A percentile compares a stretch with the other conserved stretches of the same genome.
Conservation (phyloP, 176 grass and related monocot genomes). For the Oryza australiensis region DNA sequence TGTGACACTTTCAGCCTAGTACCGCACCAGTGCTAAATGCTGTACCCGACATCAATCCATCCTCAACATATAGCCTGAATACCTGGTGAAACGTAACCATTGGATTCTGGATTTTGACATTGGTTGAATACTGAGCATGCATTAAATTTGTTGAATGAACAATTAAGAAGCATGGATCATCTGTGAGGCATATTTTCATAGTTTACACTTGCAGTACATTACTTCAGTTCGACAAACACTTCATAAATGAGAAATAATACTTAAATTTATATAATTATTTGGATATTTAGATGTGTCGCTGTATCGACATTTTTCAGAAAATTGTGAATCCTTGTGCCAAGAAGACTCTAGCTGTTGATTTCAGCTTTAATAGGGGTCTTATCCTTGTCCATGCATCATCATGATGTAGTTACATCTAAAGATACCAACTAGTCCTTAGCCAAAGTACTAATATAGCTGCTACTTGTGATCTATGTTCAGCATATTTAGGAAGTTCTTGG, state of each 20-base stretch:
- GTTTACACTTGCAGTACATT: background rate
- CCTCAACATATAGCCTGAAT: background rate
- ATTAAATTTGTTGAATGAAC: background rate
- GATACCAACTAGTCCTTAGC: background rate
- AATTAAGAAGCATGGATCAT: background rate
- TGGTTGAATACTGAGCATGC: background rate
- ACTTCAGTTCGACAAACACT: no score
- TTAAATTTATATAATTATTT: no score
- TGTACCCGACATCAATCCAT: background rate
- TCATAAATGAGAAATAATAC: no score
- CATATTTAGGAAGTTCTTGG: conserved; percentile 16
- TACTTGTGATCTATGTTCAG: conserved; percentile 20
- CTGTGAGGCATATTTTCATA: background rate
- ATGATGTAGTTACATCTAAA: background rate
- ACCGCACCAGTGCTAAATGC: background rate
- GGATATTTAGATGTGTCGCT: no score
- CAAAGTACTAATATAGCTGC: conserved; percentile 21
- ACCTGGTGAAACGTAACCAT: background rate
- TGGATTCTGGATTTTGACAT: background rate
- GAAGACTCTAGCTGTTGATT: no score
- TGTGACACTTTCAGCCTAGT: background rate
- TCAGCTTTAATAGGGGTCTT: no score
- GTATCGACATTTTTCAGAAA: no score
- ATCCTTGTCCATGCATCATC: background rate
- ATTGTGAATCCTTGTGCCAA: no score